Conservation (phyloP, 2,329 filamentous ascomycete genomes). For the Ophiognomonia clavigignenti-juglandacearum region DNA sequence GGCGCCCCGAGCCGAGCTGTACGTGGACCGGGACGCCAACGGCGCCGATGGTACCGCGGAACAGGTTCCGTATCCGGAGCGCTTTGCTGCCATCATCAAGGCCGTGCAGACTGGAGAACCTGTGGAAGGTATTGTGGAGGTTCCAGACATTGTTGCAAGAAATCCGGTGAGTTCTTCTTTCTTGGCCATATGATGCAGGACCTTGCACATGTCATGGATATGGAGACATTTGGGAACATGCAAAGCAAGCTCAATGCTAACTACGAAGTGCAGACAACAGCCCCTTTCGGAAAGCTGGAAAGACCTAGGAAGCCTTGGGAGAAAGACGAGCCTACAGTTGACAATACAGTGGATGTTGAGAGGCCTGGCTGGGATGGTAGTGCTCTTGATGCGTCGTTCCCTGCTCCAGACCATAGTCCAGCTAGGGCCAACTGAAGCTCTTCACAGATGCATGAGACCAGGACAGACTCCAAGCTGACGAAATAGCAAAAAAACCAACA, state of each 20-base stretch:
- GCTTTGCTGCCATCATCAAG: constrained; percentile 81
- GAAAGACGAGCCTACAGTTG: constrained; percentile 35
- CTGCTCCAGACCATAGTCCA: constrained; percentile 25
- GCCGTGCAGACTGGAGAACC: constrained; percentile 77
- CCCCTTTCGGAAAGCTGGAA: constrained; percentile 41
- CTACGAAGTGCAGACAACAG: constrained; percentile 32
- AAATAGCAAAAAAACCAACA: too few species aligned
- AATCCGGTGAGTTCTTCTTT: constrained; percentile 54
- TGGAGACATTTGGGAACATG: too few species aligned
- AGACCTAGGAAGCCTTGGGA: constrained; percentile 73
- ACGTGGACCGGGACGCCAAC: constrained; percentile 31
- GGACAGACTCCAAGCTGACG: too few species aligned
- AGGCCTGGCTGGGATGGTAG: not conserved
- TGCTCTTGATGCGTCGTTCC: constrained; percentile 17
- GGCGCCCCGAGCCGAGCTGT: constrained; percentile 44
- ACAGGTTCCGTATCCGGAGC: constrained; percentile 62
- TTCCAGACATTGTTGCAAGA: constrained; percentile 72
- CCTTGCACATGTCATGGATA: too few species aligned
- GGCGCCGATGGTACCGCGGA: constrained; percentile 16
- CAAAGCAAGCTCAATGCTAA: too few species aligned
- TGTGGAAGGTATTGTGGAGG: constrained; percentile 82
- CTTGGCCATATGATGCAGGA: too few species aligned
- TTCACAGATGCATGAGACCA: too few species aligned
- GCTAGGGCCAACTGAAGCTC: not conserved
- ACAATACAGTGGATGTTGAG: constrained; percentile 1